Conservation (phyloP, 352 stramenopile genomes). For the Saprolegnia diclina region DNA sequence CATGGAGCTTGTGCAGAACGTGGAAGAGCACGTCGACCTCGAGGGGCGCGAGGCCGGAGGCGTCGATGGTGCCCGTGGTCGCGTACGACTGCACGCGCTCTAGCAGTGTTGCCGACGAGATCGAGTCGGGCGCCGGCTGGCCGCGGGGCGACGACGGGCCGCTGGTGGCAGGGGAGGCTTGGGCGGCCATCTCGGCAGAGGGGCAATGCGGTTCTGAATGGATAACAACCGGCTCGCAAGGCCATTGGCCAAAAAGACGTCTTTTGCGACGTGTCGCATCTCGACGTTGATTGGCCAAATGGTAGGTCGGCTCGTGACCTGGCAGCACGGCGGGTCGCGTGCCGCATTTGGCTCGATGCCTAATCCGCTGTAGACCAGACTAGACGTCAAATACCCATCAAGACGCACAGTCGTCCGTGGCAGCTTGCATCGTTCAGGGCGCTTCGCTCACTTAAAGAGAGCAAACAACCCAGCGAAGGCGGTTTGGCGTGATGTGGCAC, state of each 20-base stretch:
- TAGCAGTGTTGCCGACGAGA: constrained; percentile 9
- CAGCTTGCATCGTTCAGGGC: no score
- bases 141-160: background rate
- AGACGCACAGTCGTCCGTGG: no score
- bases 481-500: no score
- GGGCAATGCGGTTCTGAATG: background rate
- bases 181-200: background rate
- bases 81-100: constrained; percentile 18
- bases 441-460: no score
- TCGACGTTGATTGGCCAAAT: background rate
- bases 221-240: background rate
- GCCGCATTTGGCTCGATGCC: no score
- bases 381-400: no score
- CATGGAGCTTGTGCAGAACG: constrained; percentile 18
- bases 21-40: constrained; percentile 14
- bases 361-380: no score
- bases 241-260: background rate
- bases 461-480: no score
- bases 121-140: background rate
- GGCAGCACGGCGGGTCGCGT: no score
- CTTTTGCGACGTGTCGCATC: background rate
- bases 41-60: background rate
- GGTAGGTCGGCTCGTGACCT: background rate
- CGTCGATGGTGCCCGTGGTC: constrained; percentile 21
- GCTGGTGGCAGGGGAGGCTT: background rate